A percentile compares a stretch with the other conserved stretches of the same genome.
These are phyloP conservation scores for Elongisporangium senticosum DNA, from an alignment of 352 stramenopile genomes.

Conservation along the genomic window DNA sequence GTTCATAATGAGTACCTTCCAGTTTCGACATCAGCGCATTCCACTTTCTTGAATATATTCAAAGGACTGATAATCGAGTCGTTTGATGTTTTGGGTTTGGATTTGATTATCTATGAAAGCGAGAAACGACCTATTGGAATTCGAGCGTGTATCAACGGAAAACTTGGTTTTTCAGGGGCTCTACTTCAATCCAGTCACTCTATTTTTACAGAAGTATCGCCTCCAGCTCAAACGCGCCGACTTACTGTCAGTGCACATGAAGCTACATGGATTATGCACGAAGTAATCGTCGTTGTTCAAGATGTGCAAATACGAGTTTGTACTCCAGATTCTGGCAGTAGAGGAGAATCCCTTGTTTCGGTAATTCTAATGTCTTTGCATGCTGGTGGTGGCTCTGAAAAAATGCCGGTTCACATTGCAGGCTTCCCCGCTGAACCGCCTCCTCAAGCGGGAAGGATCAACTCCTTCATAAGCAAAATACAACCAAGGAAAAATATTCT, in stretches of 20 bases:
- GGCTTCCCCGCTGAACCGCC: not conserved
- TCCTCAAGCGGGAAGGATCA: not conserved
- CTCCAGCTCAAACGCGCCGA: not conserved
- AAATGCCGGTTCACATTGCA: slow-evolving; percentile 14
- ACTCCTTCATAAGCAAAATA: slow-evolving; percentile 8
- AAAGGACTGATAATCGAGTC: slow-evolving; percentile 42
- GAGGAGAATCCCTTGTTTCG: slow-evolving; percentile 55
- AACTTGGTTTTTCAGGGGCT: slow-evolving; percentile 36
- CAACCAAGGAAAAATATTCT: slow-evolving; percentile 59
- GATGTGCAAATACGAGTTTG: slow-evolving; percentile 65
- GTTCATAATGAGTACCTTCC: slow-evolving; percentile 3
- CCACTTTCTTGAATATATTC: slow-evolving; percentile 25
- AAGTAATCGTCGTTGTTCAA: slow-evolving; percentile 37
- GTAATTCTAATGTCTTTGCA: slow-evolving; percentile 49
- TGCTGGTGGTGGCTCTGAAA: slow-evolving; percentile 31
- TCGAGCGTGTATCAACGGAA: slow-evolving; percentile 64
- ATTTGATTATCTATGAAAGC: slow-evolving; percentile 66
- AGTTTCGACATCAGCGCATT: slow-evolving; percentile 5
- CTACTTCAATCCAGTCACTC: slow-evolving; percentile 25
- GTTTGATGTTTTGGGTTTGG: slow-evolving; percentile 56
- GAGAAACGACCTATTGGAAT: slow-evolving; percentile 59
- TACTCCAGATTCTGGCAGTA: slow-evolving; percentile 53
- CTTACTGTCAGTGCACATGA: not conserved
- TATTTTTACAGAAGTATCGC: slow-evolving; percentile 10
- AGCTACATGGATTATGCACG: slow-evolving; percentile 34